Base-by-base conservation (phyloP, 768 basidiomycete species). In the Macrolepiota albuminosa region DNA sequence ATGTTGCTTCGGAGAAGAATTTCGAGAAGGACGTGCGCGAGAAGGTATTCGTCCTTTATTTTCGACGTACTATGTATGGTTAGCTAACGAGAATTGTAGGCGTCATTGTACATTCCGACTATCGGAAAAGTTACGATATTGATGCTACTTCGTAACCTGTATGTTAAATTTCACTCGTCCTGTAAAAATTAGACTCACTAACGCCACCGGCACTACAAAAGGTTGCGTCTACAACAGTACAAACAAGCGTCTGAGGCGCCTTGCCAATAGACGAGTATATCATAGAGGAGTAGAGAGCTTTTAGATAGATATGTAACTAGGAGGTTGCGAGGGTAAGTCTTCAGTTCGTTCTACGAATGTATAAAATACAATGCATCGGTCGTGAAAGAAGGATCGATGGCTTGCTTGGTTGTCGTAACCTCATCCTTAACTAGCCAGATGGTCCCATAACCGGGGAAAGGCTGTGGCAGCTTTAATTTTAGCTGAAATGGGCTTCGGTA, bases 51-150 rank as follows among this genome's bases (percentile, higher is more conserved):
- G 9, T 54, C 2, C 24, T 0, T 31, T 6, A 40, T 7, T 43
- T 21, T 14, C 50, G 24, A 34, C 50, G 21, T 34, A 39, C 36
- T 33, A 52, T 61, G 33, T 48, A n/a, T n/a, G 14, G 47, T 37
- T 16, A 29, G 10, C 54, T 48, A 37, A 55, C 34, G 45, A 46
- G 57, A 37, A 47, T 42, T 26, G 0, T 59, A 94, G 95, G 95
- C 95, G 11, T 93, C 94, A 14, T 78, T 99, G 60, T 98, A 98
- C 72, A 81, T 98, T 63, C 95, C 96, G 9, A 88, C 93, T 6
- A 93, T 99, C n/a, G 97, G 97, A 21, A 97, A 96, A 75, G 91
- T 97, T 59, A 99, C 97, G 1, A 97, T 98, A 64, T 77, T 95
- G 69, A 96, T 99, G 93, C 81, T 99, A n/a, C 82, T 97, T 68